These are phyloP conservation scores for Magnolia changhungtana DNA, from an alignment of 164 flowering plant species.

Conservation along the genomic window DNA sequence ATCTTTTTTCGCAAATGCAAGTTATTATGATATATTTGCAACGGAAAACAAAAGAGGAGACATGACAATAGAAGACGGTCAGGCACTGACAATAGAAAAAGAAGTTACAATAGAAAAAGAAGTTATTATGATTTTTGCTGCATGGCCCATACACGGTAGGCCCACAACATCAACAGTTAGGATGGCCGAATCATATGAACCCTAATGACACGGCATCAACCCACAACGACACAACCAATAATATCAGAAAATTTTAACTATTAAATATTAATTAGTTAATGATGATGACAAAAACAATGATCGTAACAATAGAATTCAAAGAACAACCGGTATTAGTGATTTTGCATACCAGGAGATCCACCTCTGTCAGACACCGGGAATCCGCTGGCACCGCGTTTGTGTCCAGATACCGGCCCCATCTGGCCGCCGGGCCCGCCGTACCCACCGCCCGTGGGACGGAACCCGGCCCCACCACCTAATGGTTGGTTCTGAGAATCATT, in stretches of 20 bases:
- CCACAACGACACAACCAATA: too few relatives aligned
- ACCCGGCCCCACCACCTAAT: not conserved
- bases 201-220: too few relatives aligned
- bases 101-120: too few relatives aligned
- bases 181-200: too few relatives aligned
- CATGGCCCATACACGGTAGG: too few relatives aligned
- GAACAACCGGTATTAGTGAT: not conserved
- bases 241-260: not conserved
- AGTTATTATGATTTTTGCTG: too few relatives aligned
- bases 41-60: too few relatives aligned
- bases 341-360: slow-evolving; percentile 4
- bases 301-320: not conserved
- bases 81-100: too few relatives aligned
- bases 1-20: too few relatives aligned
- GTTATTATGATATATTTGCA: too few relatives aligned
- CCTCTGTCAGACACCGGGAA: not conserved
- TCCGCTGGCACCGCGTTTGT: not conserved
- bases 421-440: slow-evolving; percentile 4
- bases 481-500: not conserved
- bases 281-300: not conserved
- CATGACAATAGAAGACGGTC: too few relatives aligned
- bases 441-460: slow-evolving; percentile 2
- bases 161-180: too few relatives aligned
- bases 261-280: not conserved
- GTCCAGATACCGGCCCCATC: not conserved